A percentile compares a stretch with the other conserved stretches of the same genome.
Evolutionary conservation across 2,329 filamentous ascomycete genomes (phyloP).

Genomic region (Curvularia sp.): DNA sequence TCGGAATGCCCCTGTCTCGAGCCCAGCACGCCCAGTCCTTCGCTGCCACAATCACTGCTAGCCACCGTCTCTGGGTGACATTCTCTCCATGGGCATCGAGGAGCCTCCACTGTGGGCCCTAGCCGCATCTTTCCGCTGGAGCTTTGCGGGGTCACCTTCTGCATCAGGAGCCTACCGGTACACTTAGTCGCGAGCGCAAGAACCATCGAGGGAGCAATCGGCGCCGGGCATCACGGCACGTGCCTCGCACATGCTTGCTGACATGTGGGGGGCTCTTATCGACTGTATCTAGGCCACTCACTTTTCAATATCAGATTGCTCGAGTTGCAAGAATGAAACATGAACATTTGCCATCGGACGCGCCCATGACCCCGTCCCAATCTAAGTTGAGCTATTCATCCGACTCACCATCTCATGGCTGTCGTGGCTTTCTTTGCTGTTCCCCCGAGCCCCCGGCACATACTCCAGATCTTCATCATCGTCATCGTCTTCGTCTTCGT

Average conservation of each 20-base stretch:
- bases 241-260: conserved; percentile 8
- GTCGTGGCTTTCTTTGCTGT: conserved; percentile 30
- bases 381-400: conserved; percentile 21
- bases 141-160: conserved; percentile 24
- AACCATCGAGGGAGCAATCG: conserved; percentile 15
- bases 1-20: conserved; percentile 16
- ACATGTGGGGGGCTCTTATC: background rate
- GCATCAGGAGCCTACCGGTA: background rate
- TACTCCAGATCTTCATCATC: conserved; percentile 38
- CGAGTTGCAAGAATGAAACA: background rate
- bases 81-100: conserved; percentile 8
- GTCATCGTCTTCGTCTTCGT: conserved; percentile 21
- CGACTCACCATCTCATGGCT: conserved; percentile 34
- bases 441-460: conserved; percentile 26
- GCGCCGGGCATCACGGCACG: conserved; percentile 15
- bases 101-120: conserved; percentile 14
- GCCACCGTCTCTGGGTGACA: conserved; percentile 3
- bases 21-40: conserved; percentile 10
- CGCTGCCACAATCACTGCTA: conserved; percentile 14
- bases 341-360: background rate
- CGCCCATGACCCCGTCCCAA: background rate
- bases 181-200: conserved; percentile 1
- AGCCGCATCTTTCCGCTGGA: conserved; percentile 9
- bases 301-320: background rate
- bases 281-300: background rate